A percentile compares a stretch with the other conserved stretches of the same genome.
phyloP scores from a whole-genome alignment of 225 moss, liverwort and hornwort species.

The Polytrichum commune region DNA sequence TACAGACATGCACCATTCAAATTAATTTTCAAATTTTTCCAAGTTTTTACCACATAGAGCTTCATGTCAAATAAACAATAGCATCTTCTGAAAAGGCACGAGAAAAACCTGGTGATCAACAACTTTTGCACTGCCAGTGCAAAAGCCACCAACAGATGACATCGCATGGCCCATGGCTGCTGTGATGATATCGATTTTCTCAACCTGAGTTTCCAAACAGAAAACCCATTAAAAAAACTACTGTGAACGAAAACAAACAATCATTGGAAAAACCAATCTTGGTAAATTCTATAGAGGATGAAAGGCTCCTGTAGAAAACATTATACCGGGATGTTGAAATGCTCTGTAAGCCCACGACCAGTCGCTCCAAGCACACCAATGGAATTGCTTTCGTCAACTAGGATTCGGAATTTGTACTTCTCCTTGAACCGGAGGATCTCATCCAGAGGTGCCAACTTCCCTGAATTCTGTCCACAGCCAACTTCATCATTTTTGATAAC shows the following conservation, averaged over 20 bases:
- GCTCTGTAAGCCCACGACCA: slow-evolving; percentile 90
- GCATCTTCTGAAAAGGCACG: background rate
- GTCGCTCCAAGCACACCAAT: slow-evolving; percentile 86
- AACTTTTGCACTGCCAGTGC: slow-evolving; percentile 85
- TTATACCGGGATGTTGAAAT: slow-evolving; percentile 72
- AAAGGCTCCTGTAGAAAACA: slow-evolving; percentile 6
- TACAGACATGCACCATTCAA: too few species aligned
- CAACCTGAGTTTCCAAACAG: slow-evolving; percentile 42
- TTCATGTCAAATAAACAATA: too few species aligned
- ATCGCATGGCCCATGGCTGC: slow-evolving; percentile 90
- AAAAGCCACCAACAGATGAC: slow-evolving; percentile 96
- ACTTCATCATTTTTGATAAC: background rate
- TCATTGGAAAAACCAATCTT: too few species aligned
- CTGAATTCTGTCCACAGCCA: slow-evolving; percentile 75
- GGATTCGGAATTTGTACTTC: slow-evolving; percentile 80
- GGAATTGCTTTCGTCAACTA: slow-evolving; percentile 94
- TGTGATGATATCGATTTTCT: slow-evolving; percentile 85
- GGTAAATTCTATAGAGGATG: background rate
- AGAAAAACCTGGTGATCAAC: slow-evolving; percentile 93
- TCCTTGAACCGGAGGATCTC: slow-evolving; percentile 84
- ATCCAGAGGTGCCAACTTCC: slow-evolving; percentile 74
- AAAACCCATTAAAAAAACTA: background rate
- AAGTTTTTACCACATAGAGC: too few species aligned
- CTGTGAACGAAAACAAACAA: too few species aligned
- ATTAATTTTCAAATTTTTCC: too few species aligned